phyloP scores from a whole-genome alignment of 2,329 filamentous ascomycete species.

The Fusarium beomiforme region DNA sequence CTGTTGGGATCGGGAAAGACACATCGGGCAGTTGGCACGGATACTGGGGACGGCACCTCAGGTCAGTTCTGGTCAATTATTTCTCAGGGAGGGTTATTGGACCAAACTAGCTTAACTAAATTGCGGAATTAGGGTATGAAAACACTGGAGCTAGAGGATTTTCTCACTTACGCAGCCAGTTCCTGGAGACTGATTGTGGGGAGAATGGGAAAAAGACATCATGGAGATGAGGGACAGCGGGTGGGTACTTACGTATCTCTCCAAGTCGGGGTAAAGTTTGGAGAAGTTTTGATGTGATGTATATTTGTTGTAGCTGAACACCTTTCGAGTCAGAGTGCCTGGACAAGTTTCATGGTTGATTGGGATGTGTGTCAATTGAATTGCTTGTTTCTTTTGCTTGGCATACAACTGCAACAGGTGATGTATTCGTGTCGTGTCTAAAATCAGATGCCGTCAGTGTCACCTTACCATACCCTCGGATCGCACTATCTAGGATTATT shows the following conservation, averaged over 20 bases:
- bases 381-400: conserved; percentile 11
- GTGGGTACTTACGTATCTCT: conserved; percentile 15
- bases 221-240: conserved; percentile 18
- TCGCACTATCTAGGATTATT: neutral
- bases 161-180: neutral
- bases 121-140: neutral
- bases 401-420: conserved; percentile 7
- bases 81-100: neutral
- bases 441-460: conserved; percentile 3
- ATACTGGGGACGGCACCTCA: conserved; percentile 30
- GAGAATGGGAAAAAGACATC: neutral
- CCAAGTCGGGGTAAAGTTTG: conserved; percentile 30
- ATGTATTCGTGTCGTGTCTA: neutral
- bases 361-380: conserved; percentile 13
- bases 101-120: neutral
- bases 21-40: conserved; percentile 1
- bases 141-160: neutral
- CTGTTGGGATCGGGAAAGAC: neutral
- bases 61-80: conserved; percentile 17
- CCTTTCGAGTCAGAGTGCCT: neutral
- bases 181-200: conserved; percentile 8
- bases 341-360: conserved; percentile 13
- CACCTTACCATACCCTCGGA: neutral
- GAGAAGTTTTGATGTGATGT: conserved; percentile 14
- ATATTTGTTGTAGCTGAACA: neutral